Base-by-base conservation (phyloP, 495 filamentous ascomycete genomes). In the Lophium mytilinum region DNA sequence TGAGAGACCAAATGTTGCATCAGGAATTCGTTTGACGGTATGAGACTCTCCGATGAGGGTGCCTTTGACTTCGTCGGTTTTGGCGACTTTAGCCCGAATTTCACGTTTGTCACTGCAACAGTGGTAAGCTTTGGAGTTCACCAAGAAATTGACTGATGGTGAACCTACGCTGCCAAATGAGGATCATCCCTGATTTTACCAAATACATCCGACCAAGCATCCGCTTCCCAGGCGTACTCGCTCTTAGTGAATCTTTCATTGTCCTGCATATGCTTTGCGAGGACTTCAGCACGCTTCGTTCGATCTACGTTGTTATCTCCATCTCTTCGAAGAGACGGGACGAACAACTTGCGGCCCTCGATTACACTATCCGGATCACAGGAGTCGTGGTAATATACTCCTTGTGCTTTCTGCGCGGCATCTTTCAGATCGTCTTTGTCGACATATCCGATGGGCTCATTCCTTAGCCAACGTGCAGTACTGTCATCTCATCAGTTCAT, bases 211-310 rank as follows among this genome's bases (percentile, higher is more conserved):
- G 51, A 41, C 51, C 51, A 53, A 15, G 51, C 51, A 24, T 53
- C 51, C n/a, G 51, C 51, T 17, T 53, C 51, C 51, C 51, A 53
- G 14, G 51, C 51, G 30, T 43, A 53, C 35, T 53, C 51, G 18
- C 51, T 53, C 34, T 53, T 53, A 40, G 19, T 34, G 24, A 34
- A 37, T 14, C 18, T 53, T 34, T 53, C 51, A 21, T 53, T 53
- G 24, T 53, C 18, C 18, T 42, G 39, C 14, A 12, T 53, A 53
- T 53, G 51, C 51, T 53, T 42, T 19, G 18, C 35, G 9, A 53
- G 15, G n/a, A 37, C 36, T 37, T 17, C 35, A 53, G 51, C 51
- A 12, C 51, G 51, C 12, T 24, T 19, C 43, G n/a, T 47, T 9
- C 43, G 12, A 11, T 17, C 12, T 5, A 4, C 9, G 3, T 47